These are phyloP conservation scores for Solanum tacnaense DNA, from an alignment of 257 asterid genomes.

Conservation along the genomic window DNA sequence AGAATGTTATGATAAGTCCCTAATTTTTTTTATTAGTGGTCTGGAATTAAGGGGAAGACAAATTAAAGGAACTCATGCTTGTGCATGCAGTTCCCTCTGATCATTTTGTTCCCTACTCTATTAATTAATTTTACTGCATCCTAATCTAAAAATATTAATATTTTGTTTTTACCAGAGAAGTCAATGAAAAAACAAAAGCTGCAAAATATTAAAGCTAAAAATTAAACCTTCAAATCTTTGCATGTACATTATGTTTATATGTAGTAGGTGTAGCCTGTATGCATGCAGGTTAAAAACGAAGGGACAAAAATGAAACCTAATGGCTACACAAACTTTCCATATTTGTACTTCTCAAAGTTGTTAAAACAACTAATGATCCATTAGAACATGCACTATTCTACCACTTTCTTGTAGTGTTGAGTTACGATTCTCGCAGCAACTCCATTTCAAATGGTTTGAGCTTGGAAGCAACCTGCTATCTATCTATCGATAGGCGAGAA, in stretches of 20 bases:
- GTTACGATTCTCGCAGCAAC: no score
- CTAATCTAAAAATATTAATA: background rate
- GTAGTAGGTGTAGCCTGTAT: background rate
- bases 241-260: background rate
- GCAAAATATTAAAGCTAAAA: background rate
- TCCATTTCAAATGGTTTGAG: no score
- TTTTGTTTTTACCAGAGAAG: background rate
- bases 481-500: no score
- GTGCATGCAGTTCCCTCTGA: conserved; percentile 8
- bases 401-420: background rate
- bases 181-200: background rate
- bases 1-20: background rate
- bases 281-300: background rate
- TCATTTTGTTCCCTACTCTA: conserved; percentile 22
- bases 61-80: background rate
- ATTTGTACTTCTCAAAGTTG: background rate
- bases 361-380: background rate
- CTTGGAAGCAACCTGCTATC: no score
- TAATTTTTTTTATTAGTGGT: background rate
- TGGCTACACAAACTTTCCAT: background rate
- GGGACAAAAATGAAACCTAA: background rate
- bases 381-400: background rate
- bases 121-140: background rate
- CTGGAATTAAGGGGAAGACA: background rate
- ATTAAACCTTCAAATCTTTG: background rate